Percentiles rank a stretch among this genome's conserved stretches.
These are phyloP conservation scores for Hydnum rufescens DNA, from an alignment of 768 basidiomycete genomes.

Conservation along the genomic window DNA sequence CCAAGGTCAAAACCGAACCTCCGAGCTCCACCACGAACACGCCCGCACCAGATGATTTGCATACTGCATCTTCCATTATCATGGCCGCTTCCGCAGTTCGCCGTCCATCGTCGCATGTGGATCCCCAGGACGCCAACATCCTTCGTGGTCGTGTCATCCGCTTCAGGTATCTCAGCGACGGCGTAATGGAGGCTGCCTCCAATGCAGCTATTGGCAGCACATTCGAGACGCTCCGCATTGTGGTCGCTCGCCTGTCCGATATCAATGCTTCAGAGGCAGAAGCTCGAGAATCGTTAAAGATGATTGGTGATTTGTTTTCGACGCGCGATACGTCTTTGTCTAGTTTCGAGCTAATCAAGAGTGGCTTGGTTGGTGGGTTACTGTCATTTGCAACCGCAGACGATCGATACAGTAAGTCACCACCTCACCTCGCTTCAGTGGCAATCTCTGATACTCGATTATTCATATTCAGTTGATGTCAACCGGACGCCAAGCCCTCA, in stretches of 20 bases:
- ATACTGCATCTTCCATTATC: neutral
- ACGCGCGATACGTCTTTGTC: constrained; percentile 52
- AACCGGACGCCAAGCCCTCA: constrained; percentile 47
- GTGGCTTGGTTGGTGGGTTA: constrained; percentile 76
- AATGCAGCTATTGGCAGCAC: constrained; percentile 35
- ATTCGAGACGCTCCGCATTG: constrained; percentile 28
- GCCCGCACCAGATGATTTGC: constrained; percentile 1
- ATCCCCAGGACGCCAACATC: constrained; percentile 82
- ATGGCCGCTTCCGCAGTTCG: neutral
- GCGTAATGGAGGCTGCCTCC: constrained; percentile 12
- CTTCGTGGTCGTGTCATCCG: constrained; percentile 78
- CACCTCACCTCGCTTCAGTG: too few relatives aligned
- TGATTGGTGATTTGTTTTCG: constrained; percentile 65
- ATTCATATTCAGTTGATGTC: constrained; percentile 30
- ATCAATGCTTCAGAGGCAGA: constrained; percentile 40
- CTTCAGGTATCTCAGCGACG: constrained; percentile 43
- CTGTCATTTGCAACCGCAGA: constrained; percentile 63
- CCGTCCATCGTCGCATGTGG: constrained; percentile 33
- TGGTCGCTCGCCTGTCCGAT: constrained; percentile 45
- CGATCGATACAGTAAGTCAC: constrained; percentile 32
- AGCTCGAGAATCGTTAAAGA: constrained; percentile 38
- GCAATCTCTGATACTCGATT: neutral
- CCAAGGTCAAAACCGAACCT: constrained; percentile 6
- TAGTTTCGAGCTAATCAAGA: constrained; percentile 88
- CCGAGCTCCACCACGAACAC: neutral